Base-by-base conservation (phyloP, 2,329 filamentous ascomycete species). In the Fusarium foetens region DNA sequence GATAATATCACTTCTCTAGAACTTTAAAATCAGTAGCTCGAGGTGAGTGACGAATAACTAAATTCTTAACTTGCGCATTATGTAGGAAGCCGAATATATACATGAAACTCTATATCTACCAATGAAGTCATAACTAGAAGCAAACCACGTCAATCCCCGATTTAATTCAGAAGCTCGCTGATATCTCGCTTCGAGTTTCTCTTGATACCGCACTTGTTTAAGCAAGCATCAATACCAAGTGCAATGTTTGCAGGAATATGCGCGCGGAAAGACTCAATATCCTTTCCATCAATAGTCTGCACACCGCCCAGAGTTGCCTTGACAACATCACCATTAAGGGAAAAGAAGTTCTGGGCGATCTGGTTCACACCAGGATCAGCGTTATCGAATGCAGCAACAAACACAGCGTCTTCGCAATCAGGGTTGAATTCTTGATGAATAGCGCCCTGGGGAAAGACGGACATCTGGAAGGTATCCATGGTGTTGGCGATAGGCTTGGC, bases 351-450 rank as follows among this genome's bases (percentile, higher is more conserved):
- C 14, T 87, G 84, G 12, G 85, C 84, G 38, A 84, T 77, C 65
- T 84, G 82, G 58, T 82, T 80, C 8, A 84, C 81, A 38, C 86
- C 85, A 6, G 84, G 83, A 68, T 87, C 85, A 57, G 83, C 80
- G 21, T 77, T 78, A 60, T 82, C 82, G 75, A 87, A 87, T 8
- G 80, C 81, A 10, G 86, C 86, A 10, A 87, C 83, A 71, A 87
- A 87, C 11, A 84, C 81, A 25, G 85, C 80, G 23, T 83, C 79
- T 43, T 81, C 80, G 74, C 86, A 87, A 63, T 84, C 81, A 5
- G 86, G 85, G 76, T 88, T 88, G 76, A 84, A 87, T 68, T 87
- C 84, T 5, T 83, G 83, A 72, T 88, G 86, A 14, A 87, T 79
- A 6, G 83, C 81, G 9, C 86, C 86, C 70, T 85, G 81, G 5